Evolutionary conservation across 805 yeast genomes (phyloP), one percentile per base, ranked within the genome.

Genomic region (Schwanniomyces sp.): DNA sequence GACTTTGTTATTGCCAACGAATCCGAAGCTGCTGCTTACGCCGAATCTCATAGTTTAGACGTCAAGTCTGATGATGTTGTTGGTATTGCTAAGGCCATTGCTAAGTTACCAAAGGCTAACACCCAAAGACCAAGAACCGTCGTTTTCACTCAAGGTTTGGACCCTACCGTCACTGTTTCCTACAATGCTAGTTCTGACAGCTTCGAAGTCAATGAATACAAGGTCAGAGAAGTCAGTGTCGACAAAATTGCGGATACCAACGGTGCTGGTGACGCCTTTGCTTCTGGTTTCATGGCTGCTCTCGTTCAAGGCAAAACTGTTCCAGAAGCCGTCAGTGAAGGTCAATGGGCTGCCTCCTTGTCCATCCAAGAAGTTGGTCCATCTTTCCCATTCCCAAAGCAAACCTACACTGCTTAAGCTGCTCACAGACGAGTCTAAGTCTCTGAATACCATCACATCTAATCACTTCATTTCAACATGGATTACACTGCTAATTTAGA

Each of bases 181-280:
- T 80, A 82, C 63, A 78, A 81, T 56, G 67, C 68, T 44, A 56
- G 70, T 38, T 59, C 76, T 34, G 81, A 79, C 47, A 66, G 78
- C 34, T 76, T 72, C 56, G 69, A 67, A 21, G 70, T 78, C 52
- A 70, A 76, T 52, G 76, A 74, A 62, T 84, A 67, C 76, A 77
- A 86, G 43, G 96, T 94, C 47, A 86, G 81, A 57, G 80, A 85
- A 49, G 81, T 94, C 62, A 86, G 80, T 37, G 59, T 81, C 40
- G 70, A 78, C 40, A 78, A 85, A 70, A 79, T 94, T 51, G 84
- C 79, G 49, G 99, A 94, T 76, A 89, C 98, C 63, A 94, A 92
- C 75, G 99, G 99, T 76, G 98, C 98, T 41, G 98, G 98, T 70
- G 97, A 92, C 67, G 97, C 97, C 11, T 92, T 92, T 65, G 98